Evolutionary conservation across 441 rosid genomes (phyloP).

Genomic region (Populus hybrid): DNA sequence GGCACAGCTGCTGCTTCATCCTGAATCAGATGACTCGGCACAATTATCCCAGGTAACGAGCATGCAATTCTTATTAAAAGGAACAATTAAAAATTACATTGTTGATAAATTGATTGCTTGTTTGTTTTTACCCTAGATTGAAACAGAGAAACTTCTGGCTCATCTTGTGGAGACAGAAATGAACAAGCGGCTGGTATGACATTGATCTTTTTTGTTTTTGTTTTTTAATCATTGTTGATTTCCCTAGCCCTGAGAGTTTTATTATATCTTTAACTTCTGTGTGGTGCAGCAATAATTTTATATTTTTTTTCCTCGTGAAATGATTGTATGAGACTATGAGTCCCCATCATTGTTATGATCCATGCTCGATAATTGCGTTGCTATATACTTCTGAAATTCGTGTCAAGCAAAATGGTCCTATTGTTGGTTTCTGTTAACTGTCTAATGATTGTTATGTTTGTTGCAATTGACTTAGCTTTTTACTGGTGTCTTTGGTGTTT

Average conservation of each 20-base stretch:
- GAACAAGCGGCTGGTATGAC: conserved; percentile 78
- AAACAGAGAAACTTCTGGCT: conserved; percentile 96
- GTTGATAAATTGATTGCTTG: conserved; percentile 13
- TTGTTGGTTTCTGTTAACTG: neutral
- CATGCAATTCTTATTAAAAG: conserved; percentile 12
- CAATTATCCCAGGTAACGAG: conserved; percentile 91
- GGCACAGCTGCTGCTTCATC: conserved; percentile 81
- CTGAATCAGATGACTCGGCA: conserved; percentile 99
- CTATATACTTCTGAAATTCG: neutral
- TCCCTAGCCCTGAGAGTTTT: neutral
- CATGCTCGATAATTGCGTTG: neutral
- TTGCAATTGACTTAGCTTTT: neutral
- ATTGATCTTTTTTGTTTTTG: neutral
- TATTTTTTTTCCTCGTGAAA: neutral
- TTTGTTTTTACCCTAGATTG: conserved; percentile 55
- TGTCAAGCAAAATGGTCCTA: neutral
- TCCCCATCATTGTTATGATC: neutral
- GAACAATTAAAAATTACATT: neutral
- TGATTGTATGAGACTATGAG: neutral
- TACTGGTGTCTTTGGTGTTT: conserved; percentile 16
- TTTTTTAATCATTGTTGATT: neutral
- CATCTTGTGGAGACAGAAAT: conserved; percentile 98
- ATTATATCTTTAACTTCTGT: neutral
- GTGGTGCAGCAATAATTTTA: neutral
- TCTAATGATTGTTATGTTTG: neutral